phyloP scores from a whole-genome alignment of 345 rosid genomes.

The Aurinia saxatilis region DNA sequence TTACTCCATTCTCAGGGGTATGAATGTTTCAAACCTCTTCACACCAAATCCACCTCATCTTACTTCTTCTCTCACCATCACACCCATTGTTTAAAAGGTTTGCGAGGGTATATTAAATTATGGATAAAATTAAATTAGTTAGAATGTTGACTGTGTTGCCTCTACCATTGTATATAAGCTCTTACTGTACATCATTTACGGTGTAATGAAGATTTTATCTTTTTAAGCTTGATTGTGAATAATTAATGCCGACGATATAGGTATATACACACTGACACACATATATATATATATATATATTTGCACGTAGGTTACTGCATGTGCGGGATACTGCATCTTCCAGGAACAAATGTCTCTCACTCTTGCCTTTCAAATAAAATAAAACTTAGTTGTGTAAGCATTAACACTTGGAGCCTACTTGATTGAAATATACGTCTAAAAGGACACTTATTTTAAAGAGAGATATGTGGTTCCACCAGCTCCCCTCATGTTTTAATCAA shows the following conservation, averaged over 20 bases:
- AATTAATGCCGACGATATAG: not conserved
- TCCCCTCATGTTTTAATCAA: constrained; percentile 17
- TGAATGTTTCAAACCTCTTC: too few relatives aligned
- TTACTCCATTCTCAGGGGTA: too few relatives aligned
- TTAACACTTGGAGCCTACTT: constrained; percentile 10
- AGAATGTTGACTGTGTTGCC: too few relatives aligned
- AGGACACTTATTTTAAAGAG: not conserved
- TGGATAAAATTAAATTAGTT: too few relatives aligned
- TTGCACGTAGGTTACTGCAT: constrained; percentile 30
- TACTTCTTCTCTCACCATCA: too few relatives aligned
- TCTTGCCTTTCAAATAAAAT: constrained; percentile 6
- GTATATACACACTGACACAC: not conserved
- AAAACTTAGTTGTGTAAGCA: not conserved
- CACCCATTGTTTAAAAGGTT: too few relatives aligned
- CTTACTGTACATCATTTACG: too few relatives aligned
- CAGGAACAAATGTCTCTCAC: constrained; percentile 31
- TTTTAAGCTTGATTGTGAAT: too few relatives aligned
- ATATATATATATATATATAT: constrained; percentile 10
- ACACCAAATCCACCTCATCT: too few relatives aligned
- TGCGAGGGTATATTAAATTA: too few relatives aligned
- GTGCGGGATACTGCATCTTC: constrained; percentile 27
- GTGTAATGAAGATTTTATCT: too few relatives aligned
- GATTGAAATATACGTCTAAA: constrained; percentile 10
- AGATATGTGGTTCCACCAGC: constrained; percentile 27
- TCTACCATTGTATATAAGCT: too few relatives aligned